These are phyloP conservation scores for Erythrobasidium yunnanense DNA, from an alignment of 768 basidiomycete species.

Conservation along the genomic window DNA sequence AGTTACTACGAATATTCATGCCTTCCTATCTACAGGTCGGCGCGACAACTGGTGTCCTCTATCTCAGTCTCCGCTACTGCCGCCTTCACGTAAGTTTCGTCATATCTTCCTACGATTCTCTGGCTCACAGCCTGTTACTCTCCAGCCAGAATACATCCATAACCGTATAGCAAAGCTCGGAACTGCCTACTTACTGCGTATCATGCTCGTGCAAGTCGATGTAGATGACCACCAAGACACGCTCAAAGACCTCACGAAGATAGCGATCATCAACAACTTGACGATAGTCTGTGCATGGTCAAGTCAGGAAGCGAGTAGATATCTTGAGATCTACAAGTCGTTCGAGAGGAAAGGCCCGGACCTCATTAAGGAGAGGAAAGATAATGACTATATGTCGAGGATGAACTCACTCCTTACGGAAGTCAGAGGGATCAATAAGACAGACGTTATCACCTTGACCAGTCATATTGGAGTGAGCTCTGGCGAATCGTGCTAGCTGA, in stretches of 20 bases:
- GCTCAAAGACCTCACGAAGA: constrained; percentile 86
- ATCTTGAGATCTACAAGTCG: constrained; percentile 80
- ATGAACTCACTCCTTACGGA: constrained; percentile 71
- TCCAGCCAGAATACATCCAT: constrained; percentile 95
- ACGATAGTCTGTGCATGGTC: constrained; percentile 88
- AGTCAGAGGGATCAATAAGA: constrained; percentile 91
- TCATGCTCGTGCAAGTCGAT: constrained; percentile 82
- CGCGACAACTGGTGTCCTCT: constrained; percentile 79
- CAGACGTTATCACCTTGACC: constrained; percentile 83
- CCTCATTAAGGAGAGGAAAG: constrained; percentile 84
- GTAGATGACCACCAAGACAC: constrained; percentile 83
- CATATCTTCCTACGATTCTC: neutral
- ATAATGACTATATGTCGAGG: constrained; percentile 74
- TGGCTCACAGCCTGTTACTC: constrained; percentile 84
- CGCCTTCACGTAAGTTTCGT: neutral
- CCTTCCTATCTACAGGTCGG: no score
- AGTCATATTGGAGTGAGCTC: constrained; percentile 68
- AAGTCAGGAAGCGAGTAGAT: constrained; percentile 84
- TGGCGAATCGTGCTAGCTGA: neutral
- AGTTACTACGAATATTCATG: no score
- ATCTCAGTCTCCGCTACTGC: constrained; percentile 56
- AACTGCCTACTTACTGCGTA: constrained; percentile 64
- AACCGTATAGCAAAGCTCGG: constrained; percentile 78
- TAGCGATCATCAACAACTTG: constrained; percentile 77
- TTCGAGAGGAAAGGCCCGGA: constrained; percentile 88